Evolutionary conservation across 2,329 filamentous ascomycete species (phyloP), one percentile per base, ranked within the genome.

Genomic region (Ophiostoma ulmi): DNA sequence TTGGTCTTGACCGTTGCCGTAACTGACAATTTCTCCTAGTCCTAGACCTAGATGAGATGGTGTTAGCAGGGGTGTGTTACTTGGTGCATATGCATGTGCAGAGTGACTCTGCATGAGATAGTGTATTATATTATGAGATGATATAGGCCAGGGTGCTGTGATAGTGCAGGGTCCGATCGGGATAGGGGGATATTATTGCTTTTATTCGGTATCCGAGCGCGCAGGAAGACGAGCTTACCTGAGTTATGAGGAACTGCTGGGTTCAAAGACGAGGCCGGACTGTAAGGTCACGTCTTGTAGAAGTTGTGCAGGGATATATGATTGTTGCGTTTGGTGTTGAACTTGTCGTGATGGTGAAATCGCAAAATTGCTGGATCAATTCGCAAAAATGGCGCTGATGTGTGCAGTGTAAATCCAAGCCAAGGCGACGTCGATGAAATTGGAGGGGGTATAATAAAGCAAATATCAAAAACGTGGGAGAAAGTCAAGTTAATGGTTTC

Each of bases 401-500:
- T 31, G 31, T 58, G n/a, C 17, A 48, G 44, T 58, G 44, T n/a
- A 20, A 58, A 48, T 20, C 17, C 35, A n/a, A 20, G 8, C 14
- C 31, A n/a, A 39, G 63, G 63, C 14, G 35, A 35, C 63, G 58
- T 63, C 20, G 31, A n/a, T 38, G 31, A n/a, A 35, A 65, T 65
- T 65, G 63, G 63, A n/a, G 35, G 35, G 26, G 58, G 35, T 63
- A 63, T 63, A 65, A 22, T 17, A 65, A 65, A 39, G 20, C 35
- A 65, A 39, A 65, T 22, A 39, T 65, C 35, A 65, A 65, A 44
- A 67, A 67, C 65, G 65, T 67, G 65, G 65, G 39, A 70, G 71
- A 66, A 68, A 69, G 44, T 10, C 71, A 72, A 70, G 17, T 70
- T 36, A 70, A 72, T 68, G 70, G 44, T 68, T 70, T 70, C 68